Evolutionary conservation across 768 basidiomycete species (phyloP), one percentile per base, ranked within the genome.

Genomic region (Serendipita sp.): DNA sequence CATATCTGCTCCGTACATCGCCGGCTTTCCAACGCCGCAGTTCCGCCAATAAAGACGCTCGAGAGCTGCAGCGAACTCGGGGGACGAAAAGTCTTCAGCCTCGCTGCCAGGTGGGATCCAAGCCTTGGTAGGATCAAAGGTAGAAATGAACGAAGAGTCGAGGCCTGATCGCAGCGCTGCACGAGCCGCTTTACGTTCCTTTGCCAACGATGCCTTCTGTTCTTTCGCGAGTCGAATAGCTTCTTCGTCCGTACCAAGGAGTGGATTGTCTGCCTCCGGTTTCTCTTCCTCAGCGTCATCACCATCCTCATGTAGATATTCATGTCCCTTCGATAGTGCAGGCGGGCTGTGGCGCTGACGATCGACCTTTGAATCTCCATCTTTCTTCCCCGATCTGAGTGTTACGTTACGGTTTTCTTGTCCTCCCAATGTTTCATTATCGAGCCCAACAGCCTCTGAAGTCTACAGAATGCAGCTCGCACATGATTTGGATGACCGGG

Each of bases 1-100:
- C 65, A 91, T 86, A 72, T 99, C 96, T 2, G 96, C 96, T 20
- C 95, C 96, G 72, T 99, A 99, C 94, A 91, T 95, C 2, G 94
- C 83, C n/a, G 93, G 79, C 65, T 85, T 88, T 3, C 91, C 90
- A 2, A 95, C 72, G 0, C 91, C 85, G 72, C 90, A 84, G 66
- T 88, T 92, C 61, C 93, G 78, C 96, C 96, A 99, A 72, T 84
- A 97, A 62, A 85, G 80, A 31, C 93, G 78, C 74, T 97, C 94
- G 20, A 98, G 78, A 65, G 85, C 83, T 64, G 82, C 81, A 71
- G 94, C 96, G 64, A 90, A 88, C 65, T 95, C 92, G 13, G 81
- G 79, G 0, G 89, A 93, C 17, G 22, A n/a, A 68, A 93, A 99
- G 71, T 97, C 92, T 16, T 78, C 74, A 0, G 83, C 70, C 7